Evolutionary conservation across 2,329 filamentous ascomycete genomes (phyloP), one percentile per base, ranked within the genome.

Genomic region (Berkeleyomyces basicola): DNA sequence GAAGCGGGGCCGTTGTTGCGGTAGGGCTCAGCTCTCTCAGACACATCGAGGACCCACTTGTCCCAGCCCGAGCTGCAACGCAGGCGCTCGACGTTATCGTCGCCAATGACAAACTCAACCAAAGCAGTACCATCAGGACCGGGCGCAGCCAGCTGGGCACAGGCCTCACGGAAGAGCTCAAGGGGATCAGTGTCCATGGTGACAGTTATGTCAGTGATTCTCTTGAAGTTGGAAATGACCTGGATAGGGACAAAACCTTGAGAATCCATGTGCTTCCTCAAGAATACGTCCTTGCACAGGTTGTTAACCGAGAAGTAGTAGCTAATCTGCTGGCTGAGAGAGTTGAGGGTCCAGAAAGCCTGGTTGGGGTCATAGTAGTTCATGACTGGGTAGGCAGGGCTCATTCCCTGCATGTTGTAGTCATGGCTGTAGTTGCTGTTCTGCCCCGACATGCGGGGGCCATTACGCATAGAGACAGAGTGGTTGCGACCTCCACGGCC

Each of bases 241-340:
- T 81, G 79, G 60, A 99, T 76, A 59, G 83, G 84, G 11, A 96
- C 91, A 70, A 91, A 97, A 16, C 93, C 93, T 72, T 97, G 88
- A 0, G 87, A 88, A 71, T 99, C 92, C 93, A 99, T 97, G 68
- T 91, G 85, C 69, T 83, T 85, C 63, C 93, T 86, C 64, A 99
- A 79, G 73, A 84, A 97, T 70, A 88, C 79, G 70, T 99, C 93
- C 74, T 96, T 96, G 79, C 89, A 88, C 59, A 97, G 79, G 71
- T 99, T 99, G 70, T 96, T 88, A 37, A 96, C 82, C 0, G 92
- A 97, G 75, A 99, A 96, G 74, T 99, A 99, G 76, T 96, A 99
- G 70, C 96, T 90, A 44, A 90, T 81, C 70, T 80, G 76, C 67
- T 71, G 71, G 62, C 74, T 77, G 58, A 82, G 71, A 14, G 60